Base-by-base conservation (phyloP, 306 rosid species). In the Leucaena leucocephala region DNA sequence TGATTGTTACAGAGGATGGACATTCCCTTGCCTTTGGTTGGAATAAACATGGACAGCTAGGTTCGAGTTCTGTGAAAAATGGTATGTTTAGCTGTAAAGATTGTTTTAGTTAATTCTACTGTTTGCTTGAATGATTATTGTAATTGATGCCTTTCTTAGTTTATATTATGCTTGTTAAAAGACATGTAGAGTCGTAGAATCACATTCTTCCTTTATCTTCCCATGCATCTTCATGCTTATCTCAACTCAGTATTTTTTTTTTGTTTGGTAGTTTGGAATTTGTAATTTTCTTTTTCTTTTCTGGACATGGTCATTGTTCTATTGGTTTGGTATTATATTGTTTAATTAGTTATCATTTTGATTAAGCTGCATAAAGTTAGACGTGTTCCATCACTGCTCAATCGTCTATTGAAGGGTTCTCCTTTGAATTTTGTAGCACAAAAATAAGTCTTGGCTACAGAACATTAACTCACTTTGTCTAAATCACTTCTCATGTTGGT, bases 31-130 rank as follows among this genome's bases (percentile, higher is more conserved):
- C 98, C 21, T 95, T 95, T 78, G 99, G 99, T 45, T 93, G 98
- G 98, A 95, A 95, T 85, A 95, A 95, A 81, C 99, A 95, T 35
- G 99, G 99, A 57, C 99, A 95, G 82, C 87, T 95, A 75, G 99
- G 98, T 79, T 85, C 96, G 0, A 98, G 98, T 69, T 90, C 98
- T 33, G 83, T 8, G 1, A 88, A 62, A 85, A 91, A 87, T 92
- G 98, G 99, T 95, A 82, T 76, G 86, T 78, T 68, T 33, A 67
- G 65, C 38, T 44, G 43, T 58, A 52, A 40, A 13, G n/a, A 33
- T 78, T 71, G 75, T 81, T 70, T 14, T 39, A 16, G 54, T 50
- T 14, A 27, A 57, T 44, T 67, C 13, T 64, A 42, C 49, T 27
- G 64, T 78, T 78, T 78, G 49, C 74, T 67, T 62, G 81, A 39